These are phyloP conservation scores for Grosmannia penicillata DNA, from an alignment of 2,329 filamentous ascomycete species.

Conservation along the genomic window DNA sequence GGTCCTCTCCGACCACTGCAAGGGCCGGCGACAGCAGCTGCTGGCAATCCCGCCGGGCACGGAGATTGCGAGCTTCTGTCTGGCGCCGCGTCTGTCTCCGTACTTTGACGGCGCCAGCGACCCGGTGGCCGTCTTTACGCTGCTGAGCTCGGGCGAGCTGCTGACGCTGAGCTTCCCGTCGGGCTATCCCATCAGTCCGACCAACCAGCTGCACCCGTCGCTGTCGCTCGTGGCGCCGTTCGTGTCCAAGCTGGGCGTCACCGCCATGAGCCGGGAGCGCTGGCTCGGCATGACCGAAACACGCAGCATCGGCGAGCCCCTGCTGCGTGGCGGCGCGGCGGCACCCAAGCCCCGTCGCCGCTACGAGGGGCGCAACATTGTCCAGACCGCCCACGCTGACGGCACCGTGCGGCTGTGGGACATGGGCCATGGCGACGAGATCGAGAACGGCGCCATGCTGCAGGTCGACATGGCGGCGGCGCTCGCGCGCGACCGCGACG, in stretches of 20 bases:
- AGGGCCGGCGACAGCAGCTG: slow-evolving; percentile 56
- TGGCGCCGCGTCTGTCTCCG: slow-evolving; percentile 69
- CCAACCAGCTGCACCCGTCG: slow-evolving; percentile 81
- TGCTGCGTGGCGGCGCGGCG: slow-evolving; percentile 68
- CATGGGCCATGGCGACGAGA: slow-evolving; percentile 77
- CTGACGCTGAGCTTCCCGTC: slow-evolving; percentile 85
- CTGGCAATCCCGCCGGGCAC: slow-evolving; percentile 65
- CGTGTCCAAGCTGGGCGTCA: slow-evolving; percentile 56
- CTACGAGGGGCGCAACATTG: slow-evolving; percentile 70
- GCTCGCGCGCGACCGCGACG: slow-evolving; percentile 60
- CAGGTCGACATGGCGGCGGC: slow-evolving; percentile 81
- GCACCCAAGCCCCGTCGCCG: slow-evolving; percentile 54
- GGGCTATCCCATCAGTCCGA: slow-evolving; percentile 79
- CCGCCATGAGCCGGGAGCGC: slow-evolving; percentile 58
- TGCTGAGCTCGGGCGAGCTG: slow-evolving; percentile 76
- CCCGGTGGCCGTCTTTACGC: slow-evolving; percentile 67
- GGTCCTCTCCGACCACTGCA: slow-evolving; percentile 61
- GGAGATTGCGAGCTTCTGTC: slow-evolving; percentile 64
- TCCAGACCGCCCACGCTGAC: slow-evolving; percentile 80
- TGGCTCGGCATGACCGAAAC: slow-evolving; percentile 90
- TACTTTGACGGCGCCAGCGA: slow-evolving; percentile 82
- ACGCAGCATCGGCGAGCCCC: slow-evolving; percentile 59
- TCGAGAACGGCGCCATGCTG: slow-evolving; percentile 69
- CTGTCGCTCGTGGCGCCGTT: slow-evolving; percentile 85
- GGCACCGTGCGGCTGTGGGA: slow-evolving; percentile 91